phyloP scores from a whole-genome alignment of 139 green algal species.

The Pleodorina starrii region DNA sequence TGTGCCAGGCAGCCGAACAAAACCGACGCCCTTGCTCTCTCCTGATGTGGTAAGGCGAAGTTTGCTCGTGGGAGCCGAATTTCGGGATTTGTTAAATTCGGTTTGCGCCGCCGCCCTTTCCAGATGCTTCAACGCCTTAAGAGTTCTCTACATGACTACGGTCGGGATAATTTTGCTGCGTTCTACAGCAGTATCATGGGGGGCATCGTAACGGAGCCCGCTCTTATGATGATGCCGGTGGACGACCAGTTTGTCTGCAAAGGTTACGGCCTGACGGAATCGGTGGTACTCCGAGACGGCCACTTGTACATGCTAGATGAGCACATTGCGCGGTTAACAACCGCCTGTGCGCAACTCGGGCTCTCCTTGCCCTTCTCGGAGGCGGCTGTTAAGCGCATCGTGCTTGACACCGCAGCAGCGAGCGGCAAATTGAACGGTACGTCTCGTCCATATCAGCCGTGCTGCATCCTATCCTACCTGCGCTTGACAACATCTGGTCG shows the following conservation, averaged over 20 bases:
- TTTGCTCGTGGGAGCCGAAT: neutral
- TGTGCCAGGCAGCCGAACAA: constrained; percentile 55
- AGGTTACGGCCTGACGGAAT: constrained; percentile 92
- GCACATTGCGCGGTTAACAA: constrained; percentile 77
- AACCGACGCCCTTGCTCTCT: constrained; percentile 59
- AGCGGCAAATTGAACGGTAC: constrained; percentile 77
- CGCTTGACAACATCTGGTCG: neutral
- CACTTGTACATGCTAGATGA: constrained; percentile 85
- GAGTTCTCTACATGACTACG: constrained; percentile 13
- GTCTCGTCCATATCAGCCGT: neutral
- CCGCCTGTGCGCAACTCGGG: constrained; percentile 67
- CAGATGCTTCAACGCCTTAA: constrained; percentile 63
- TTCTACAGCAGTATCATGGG: constrained; percentile 89
- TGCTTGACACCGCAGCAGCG: constrained; percentile 88
- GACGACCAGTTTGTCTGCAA: constrained; percentile 88
- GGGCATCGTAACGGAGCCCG: constrained; percentile 87
- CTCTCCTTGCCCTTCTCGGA: constrained; percentile 65
- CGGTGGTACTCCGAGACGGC: constrained; percentile 73
- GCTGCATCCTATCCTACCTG: neutral
- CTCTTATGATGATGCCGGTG: constrained; percentile 82
- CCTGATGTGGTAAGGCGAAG: constrained; percentile 50
- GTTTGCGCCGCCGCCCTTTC: neutral
- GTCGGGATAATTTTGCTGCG: constrained; percentile 58
- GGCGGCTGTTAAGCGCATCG: constrained; percentile 71
- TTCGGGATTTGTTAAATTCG: neutral